phyloP scores from a whole-genome alignment of 352 stramenopile species.

The Globisporangium spiculum region DNA sequence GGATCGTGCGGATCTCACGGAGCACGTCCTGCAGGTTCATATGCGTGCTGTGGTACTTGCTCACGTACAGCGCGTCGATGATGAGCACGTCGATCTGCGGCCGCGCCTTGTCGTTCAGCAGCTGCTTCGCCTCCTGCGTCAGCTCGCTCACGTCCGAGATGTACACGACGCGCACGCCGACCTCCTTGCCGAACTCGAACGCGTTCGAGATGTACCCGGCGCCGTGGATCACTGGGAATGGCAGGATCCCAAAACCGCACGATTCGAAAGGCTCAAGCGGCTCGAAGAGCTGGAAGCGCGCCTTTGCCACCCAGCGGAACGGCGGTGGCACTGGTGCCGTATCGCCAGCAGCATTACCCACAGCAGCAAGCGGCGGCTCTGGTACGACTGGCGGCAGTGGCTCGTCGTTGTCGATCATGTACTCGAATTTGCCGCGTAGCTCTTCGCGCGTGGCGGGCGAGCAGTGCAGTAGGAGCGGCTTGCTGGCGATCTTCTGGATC shows the following conservation, averaged over 20 bases:
- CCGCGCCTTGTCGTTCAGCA: slow-evolving; percentile 53
- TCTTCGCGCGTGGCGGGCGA: slow-evolving; percentile 48
- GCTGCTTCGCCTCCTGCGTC: slow-evolving; percentile 46
- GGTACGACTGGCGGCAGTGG: slow-evolving; percentile 4
- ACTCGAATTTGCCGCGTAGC: slow-evolving; percentile 72
- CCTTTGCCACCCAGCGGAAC: slow-evolving; percentile 81
- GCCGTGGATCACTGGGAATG: slow-evolving; percentile 82
- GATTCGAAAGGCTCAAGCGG: slow-evolving; percentile 50
- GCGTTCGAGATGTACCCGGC: slow-evolving; percentile 71
- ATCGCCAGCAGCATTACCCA: neutral
- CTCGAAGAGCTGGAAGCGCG: slow-evolving; percentile 60
- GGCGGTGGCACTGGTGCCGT: slow-evolving; percentile 20
- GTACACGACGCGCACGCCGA: slow-evolving; percentile 76
- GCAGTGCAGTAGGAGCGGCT: slow-evolving; percentile 66
- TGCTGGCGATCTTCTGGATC: slow-evolving; percentile 46
- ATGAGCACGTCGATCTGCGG: slow-evolving; percentile 75
- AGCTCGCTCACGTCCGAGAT: slow-evolving; percentile 87
- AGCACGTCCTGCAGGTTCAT: slow-evolving; percentile 81
- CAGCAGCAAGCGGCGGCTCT: neutral
- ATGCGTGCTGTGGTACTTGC: slow-evolving; percentile 81
- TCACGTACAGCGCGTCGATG: slow-evolving; percentile 77
- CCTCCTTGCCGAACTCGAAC: slow-evolving; percentile 78
- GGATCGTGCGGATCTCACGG: slow-evolving; percentile 54
- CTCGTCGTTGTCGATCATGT: slow-evolving; percentile 57
- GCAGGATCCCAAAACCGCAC: slow-evolving; percentile 44